Percentiles rank a stretch among this genome's conserved stretches.
phyloP scores from a whole-genome alignment of 208 protist species.

The Leishmania turanica region DNA sequence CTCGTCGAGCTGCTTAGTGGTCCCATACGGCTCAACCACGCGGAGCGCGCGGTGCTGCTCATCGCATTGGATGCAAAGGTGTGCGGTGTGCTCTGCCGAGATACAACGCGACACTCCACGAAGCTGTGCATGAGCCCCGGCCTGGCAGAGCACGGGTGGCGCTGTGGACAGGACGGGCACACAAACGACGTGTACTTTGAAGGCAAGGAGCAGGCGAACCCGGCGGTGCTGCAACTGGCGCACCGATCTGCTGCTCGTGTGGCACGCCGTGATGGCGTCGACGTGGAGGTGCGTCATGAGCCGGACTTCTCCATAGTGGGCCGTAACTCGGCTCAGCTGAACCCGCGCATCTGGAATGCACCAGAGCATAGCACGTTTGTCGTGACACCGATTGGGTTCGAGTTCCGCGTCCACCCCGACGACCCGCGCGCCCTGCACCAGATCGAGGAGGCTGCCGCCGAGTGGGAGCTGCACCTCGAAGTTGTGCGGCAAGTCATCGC shows the following conservation, averaged over 20 bases:
- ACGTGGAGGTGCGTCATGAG: constrained; percentile 63
- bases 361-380: constrained; percentile 72
- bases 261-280: constrained; percentile 60
- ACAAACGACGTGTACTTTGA: constrained; percentile 92
- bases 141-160: constrained; percentile 77
- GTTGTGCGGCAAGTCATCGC: constrained; percentile 81
- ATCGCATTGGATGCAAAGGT: constrained; percentile 67
- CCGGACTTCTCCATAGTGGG: constrained; percentile 86
- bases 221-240: constrained; percentile 55
- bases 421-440: constrained; percentile 79
- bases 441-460: constrained; percentile 66
- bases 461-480: constrained; percentile 83
- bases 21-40: constrained; percentile 43
- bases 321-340: constrained; percentile 50
- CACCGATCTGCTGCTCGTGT: constrained; percentile 59
- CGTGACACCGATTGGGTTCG: constrained; percentile 80
- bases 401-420: constrained; percentile 89
- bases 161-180: constrained; percentile 82
- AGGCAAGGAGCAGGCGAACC: constrained; percentile 76
- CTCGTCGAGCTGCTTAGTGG: constrained; percentile 58
- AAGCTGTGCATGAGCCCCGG: constrained; percentile 73
- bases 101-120: constrained; percentile 67
- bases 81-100: constrained; percentile 82
- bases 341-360: constrained; percentile 81
- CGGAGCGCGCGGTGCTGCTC: constrained; percentile 67